These are phyloP conservation scores for Sugiyamaella lignohabitans DNA, from an alignment of 805 yeast genomes.

Conservation along the genomic window DNA sequence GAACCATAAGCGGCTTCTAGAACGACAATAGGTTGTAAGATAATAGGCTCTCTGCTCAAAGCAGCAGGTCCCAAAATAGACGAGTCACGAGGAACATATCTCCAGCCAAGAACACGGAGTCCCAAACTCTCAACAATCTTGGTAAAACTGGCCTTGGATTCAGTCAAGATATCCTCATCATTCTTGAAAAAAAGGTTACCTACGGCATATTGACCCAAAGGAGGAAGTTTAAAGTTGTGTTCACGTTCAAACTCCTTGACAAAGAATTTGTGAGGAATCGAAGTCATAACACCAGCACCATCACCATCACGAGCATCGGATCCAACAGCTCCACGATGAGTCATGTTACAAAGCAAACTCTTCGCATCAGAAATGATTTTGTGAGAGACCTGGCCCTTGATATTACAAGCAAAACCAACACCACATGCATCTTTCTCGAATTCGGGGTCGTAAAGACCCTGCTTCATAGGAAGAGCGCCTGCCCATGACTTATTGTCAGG, in stretches of 20 bases:
- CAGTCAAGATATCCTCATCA: constrained; percentile 59
- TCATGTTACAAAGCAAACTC: constrained; percentile 88
- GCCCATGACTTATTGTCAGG: constrained; percentile 90
- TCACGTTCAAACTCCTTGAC: constrained; percentile 73
- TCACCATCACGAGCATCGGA: constrained; percentile 95
- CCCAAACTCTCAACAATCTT: constrained; percentile 70
- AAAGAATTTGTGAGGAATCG: constrained; percentile 86
- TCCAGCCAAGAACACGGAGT: constrained; percentile 86
- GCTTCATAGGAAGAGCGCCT: constrained; percentile 70
- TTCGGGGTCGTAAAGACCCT: constrained; percentile 91
- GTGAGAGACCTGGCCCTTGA: constrained; percentile 82
- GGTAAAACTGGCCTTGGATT: constrained; percentile 73
- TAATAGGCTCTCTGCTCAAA: constrained; percentile 82
- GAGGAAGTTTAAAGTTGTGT: constrained; percentile 63
- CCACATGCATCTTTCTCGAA: constrained; percentile 97
- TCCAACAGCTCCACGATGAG: constrained; percentile 98
- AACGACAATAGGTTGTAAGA: constrained; percentile 90
- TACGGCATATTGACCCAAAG: constrained; percentile 82
- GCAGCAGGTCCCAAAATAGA: constrained; percentile 93
- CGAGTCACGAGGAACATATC: constrained; percentile 92
- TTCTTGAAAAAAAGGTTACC: constrained; percentile 93
- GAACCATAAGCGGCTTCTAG: constrained; percentile 45
- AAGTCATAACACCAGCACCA: constrained; percentile 95
- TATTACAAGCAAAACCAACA: constrained; percentile 94
- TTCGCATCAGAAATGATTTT: constrained; percentile 87